Base-by-base conservation (phyloP, 306 rosid genomes). In the Vicia sativa region DNA sequence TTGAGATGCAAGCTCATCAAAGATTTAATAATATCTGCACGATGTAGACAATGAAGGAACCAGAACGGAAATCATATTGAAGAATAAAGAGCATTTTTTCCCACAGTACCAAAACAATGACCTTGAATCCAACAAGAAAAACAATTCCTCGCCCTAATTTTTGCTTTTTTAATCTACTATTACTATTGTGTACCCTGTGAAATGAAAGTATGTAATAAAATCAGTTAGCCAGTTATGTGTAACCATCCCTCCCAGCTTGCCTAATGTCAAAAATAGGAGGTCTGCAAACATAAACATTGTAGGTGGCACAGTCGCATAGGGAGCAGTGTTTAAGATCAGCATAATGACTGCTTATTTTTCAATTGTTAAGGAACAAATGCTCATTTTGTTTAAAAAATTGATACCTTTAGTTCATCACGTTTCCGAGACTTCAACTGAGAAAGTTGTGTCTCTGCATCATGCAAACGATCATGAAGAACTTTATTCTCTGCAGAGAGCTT, bases 341-440 rank as follows among this genome's bases (percentile, higher is more conserved):
- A 77, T 16, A 77, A 16, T 59, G 31, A 16, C 2, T 37, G 38
- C 29, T 10, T 48, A 18, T 50, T 41, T 62, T 54, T 68, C 12
- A 59, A 65, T 52, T 16, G 21, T 21, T 50, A 56, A 66, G 25
- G 63, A 60, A 65, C 39, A 50, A 45, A 65, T 21, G 46, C 21
- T 10, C 11, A 8, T 59, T 61, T 9, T 3, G 35, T 39, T 39
- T 12, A 62, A 62, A 19, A 52, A 29, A 31, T 10, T 6, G 28
- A 73, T 84, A 95, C 99, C 97, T 95, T 95, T 62, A 95, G 52
- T 71, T 95, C 99, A 68, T 95, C 99, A 28, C 96, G 99, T 75
- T 95, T 95, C 31, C 97, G 91, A 67, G 96, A 85, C 75, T 95
- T 95, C 87, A 95, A 67, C 64, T 90, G 99, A 52, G 85, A 84